Evolutionary conservation across 202 grass and related monocot genomes (phyloP), one percentile per base, ranked within the genome.

Genomic region (Schoenoplectus triqueter): DNA sequence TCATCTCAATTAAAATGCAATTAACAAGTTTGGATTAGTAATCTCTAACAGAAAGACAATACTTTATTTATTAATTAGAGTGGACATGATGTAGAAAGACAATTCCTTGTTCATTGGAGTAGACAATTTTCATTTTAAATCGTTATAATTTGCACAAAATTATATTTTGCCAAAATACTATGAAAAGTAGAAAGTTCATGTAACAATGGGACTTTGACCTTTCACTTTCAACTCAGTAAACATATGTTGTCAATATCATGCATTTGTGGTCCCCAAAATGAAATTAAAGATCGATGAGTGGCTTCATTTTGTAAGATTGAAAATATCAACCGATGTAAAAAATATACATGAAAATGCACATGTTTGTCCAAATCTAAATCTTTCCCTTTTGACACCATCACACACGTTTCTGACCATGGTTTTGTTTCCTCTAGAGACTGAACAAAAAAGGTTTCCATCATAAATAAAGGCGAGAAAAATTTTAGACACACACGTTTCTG

Each of bases 271-370:
- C 61, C 79, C 17, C 51, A 41, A 17, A 60, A 45, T 19, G 20
- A 78, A 78, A 78, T 78, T 1, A 60, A 78, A 78, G 54, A 59
- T 78, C 74, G 17, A 17, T 59, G 55, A 17, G 21, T 78, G 21
- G 21, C 19, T 81, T 81, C 2, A 45, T 64, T 81, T 63, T 64
- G 7, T 22, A 21, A 46, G 10, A 4, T 64, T 63, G 4, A 81
- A 81, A 64, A 65, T 65, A 64, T 51, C 79, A 81, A 49, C 20
- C 66, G 42, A 47, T 48, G n/a, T 64, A 45, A 64, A 80, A 17
- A 31, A 31, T 31, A 31, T 31, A 31, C 31, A 31, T 31, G 47
- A 81, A 5, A 10, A 1, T 6, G 5, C 40, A 31, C 31, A 31
- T 31, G 10, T 64, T 62, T 18, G 41, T 66, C 66, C 18, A 1